These are phyloP conservation scores for Stephanodiscus minutulus DNA, from an alignment of 108 stramenopile genomes.

Conservation along the genomic window DNA sequence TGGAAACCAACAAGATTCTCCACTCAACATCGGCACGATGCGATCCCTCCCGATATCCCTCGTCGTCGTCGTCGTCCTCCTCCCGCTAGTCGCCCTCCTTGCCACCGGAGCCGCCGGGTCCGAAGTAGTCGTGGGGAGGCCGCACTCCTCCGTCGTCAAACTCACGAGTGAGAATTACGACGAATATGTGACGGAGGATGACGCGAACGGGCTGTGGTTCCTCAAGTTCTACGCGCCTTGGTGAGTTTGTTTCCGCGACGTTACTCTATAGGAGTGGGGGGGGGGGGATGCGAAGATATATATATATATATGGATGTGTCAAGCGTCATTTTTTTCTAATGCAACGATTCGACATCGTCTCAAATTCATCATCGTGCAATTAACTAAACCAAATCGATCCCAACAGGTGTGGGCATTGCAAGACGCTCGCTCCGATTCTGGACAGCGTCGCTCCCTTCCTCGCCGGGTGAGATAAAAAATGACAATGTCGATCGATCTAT, in stretches of 20 bases:
- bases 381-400: not conserved
- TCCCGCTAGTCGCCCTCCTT: too few species aligned
- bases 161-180: constrained; percentile 52
- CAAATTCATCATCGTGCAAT: too few species aligned
- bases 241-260: constrained; percentile 51
- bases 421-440: constrained; percentile 65
- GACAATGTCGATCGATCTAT: not conserved
- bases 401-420: constrained; percentile 66
- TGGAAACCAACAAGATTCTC: too few species aligned
- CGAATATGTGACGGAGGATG: constrained; percentile 54
- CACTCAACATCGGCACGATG: too few species aligned
- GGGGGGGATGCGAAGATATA: constrained; percentile 2
- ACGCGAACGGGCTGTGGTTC: constrained; percentile 74
- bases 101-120: too few species aligned
- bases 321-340: too few species aligned
- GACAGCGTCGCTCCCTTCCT: constrained; percentile 63
- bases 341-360: too few species aligned
- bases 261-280: not conserved
- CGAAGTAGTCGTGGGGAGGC: constrained; percentile 40
- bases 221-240: constrained; percentile 84
- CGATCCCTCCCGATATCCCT: too few species aligned
- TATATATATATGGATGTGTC: too few species aligned
- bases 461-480: constrained; percentile 32
- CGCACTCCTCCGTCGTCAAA: constrained; percentile 52
- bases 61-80: not conserved